phyloP scores from a whole-genome alignment of 768 basidiomycete species.

The Leccinellum rugosiceps region DNA sequence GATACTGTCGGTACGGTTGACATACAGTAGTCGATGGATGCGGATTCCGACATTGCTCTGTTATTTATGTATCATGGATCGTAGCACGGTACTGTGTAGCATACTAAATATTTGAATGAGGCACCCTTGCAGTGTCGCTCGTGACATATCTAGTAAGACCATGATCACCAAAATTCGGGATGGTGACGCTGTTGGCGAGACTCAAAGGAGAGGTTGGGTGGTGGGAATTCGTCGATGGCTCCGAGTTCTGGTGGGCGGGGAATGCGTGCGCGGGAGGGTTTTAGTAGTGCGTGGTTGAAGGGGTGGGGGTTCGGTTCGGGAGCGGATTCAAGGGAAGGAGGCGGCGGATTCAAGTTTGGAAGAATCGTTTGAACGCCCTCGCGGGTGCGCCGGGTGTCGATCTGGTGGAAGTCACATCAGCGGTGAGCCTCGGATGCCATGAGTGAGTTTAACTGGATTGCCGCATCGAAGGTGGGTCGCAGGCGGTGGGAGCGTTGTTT shows the following conservation, averaged over 20 bases:
- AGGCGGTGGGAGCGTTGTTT: slow-evolving; percentile 36
- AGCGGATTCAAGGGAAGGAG: slow-evolving; percentile 1
- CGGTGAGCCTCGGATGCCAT: slow-evolving; percentile 54
- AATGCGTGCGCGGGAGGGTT: no score
- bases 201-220: slow-evolving; percentile 51
- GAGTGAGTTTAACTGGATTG: slow-evolving; percentile 57
- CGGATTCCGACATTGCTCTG: no score
- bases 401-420: slow-evolving; percentile 56
- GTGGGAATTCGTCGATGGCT: slow-evolving; percentile 20
- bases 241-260: no score
- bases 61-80: no score
- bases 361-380: slow-evolving; percentile 47
- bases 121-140: no score
- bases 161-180: neutral
- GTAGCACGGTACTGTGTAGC: no score
- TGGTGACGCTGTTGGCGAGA: slow-evolving; percentile 45
- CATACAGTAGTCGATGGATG: no score
- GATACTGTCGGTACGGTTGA: no score
- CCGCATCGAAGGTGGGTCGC: no score
- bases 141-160: no score
- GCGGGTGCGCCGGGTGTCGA: slow-evolving; percentile 63
- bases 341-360: slow-evolving; percentile 49
- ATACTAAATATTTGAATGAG: no score
- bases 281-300: no score
- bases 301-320: neutral